Evolutionary conservation across 768 basidiomycete species (phyloP), one percentile per base, ranked within the genome.

Genomic region (Melanogaster broomeanus): DNA sequence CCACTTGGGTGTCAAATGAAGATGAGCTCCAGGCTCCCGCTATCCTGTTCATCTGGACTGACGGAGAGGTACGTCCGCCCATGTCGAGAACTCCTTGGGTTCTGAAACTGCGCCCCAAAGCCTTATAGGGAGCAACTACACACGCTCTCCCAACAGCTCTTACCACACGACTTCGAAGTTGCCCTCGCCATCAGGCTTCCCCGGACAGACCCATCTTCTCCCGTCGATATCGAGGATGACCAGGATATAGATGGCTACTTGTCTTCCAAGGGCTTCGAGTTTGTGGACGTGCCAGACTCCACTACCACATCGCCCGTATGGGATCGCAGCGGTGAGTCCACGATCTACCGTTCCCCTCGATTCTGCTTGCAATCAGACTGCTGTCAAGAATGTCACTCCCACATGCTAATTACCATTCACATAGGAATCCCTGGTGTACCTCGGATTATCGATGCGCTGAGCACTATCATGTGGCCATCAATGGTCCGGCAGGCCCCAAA

Each of bases 401-500:
- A 15, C 25, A 6, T 38, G 38, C 22, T 39, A 44, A 56, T 15
- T 27, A 41, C 12, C 43, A 11, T 7, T 6, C 47, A 25, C 44
- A 31, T 42, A 82, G 83, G 71, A 16, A 74, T 82, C 45, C 79
- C 64, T 15, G 79, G 79, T 12, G 77, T 90, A 30, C 79, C 82
- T 27, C 83, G 91, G 22, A 83, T 91, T 8, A 59, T 89, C 18
- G 89, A 91, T 61, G 88, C 90, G 11, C 72, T 93, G 39, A 86
- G 88, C 66, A 91, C 91, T 1, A 82, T 93, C 60, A 90, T 93
- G 85, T 93, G 90, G 90, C 86, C 90, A 4, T 87, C 86, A 0
- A 85, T 93, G 81, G 69, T 80, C 41, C 61, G 48, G 4, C 57
- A 51, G 33, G 27, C 47, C 46, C 51, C 41, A 55, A 52, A 40